Conservation (phyloP, 768 basidiomycete species). For the Cyclocybe aegerita region DNA sequence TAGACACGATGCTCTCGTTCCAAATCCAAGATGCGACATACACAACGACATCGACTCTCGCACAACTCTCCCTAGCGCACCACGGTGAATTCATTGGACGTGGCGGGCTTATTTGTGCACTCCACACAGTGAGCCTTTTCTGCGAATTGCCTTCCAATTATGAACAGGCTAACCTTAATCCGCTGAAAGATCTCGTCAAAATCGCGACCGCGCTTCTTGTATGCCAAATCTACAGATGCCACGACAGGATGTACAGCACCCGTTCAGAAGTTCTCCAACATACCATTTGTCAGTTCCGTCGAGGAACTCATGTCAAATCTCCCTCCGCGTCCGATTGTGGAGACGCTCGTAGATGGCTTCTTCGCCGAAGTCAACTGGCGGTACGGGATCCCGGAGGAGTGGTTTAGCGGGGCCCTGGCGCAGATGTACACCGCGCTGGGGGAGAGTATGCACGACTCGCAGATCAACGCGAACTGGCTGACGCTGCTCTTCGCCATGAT, state of each 20-base stretch:
- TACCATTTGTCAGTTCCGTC: constrained; percentile 21
- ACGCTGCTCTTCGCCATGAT: constrained; percentile 49
- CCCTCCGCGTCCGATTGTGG: constrained; percentile 29
- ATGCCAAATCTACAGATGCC: constrained; percentile 40
- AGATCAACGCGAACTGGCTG: constrained; percentile 52
- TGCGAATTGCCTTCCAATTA: not conserved
- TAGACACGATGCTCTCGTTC: too few species aligned
- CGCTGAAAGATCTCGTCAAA: constrained; percentile 33
- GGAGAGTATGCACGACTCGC: constrained; percentile 36
- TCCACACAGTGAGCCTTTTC: constrained; percentile 38
- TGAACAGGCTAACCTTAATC: not conserved
- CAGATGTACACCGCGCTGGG: constrained; percentile 36
- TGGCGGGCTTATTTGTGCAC: constrained; percentile 45
- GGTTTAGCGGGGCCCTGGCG: constrained; percentile 41
- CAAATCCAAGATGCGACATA: constrained; percentile 33
- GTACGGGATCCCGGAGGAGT: constrained; percentile 48
- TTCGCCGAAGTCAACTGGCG: constrained; percentile 50
- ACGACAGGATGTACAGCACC: constrained; percentile 27
- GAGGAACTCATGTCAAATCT: constrained; percentile 34
- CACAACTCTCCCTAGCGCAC: constrained; percentile 44
- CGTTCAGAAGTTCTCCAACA: constrained; percentile 19
- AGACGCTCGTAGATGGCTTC: constrained; percentile 37
- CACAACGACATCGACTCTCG: constrained; percentile 37
- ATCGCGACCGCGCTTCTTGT: constrained; percentile 32
- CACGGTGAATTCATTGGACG: constrained; percentile 49